Evolutionary conservation across 371 early-diverging fungal genomes (phyloP).

Genomic region (Mortierella sp.): DNA sequence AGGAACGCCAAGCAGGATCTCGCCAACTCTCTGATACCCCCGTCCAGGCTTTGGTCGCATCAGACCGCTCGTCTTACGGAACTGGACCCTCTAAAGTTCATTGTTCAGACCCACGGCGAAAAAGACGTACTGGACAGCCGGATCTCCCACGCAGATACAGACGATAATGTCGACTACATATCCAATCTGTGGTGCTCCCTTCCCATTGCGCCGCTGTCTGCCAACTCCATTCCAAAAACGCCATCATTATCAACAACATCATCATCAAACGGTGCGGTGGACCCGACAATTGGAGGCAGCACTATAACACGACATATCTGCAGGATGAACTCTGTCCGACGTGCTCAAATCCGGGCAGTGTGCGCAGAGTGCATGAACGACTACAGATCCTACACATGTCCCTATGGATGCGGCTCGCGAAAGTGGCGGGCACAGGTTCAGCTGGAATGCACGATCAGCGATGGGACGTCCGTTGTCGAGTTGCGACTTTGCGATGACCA

Average conservation of each 20-base stretch:
- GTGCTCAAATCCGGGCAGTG: constrained; percentile 20
- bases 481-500: constrained; percentile 16
- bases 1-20: neutral
- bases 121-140: neutral
- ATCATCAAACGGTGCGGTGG: neutral
- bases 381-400: constrained; percentile 23
- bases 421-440: constrained; percentile 32
- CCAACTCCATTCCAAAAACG: neutral
- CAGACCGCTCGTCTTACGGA: neutral
- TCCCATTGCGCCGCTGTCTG: neutral
- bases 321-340: constrained; percentile 20
- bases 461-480: constrained; percentile 30
- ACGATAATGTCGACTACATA: neutral
- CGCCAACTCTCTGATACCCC: neutral
- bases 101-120: neutral
- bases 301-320: constrained; percentile 25
- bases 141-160: neutral
- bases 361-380: constrained; percentile 42
- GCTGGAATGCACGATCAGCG: constrained; percentile 30
- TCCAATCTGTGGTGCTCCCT: constrained; percentile 10
- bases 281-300: neutral
- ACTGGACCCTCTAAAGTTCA: neutral
- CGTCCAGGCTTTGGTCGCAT: neutral
- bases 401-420: constrained; percentile 30
- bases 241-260: neutral